Evolutionary conservation across 2,329 filamentous ascomycete species (phyloP).

Genomic region (Tolypocladium amazonense): DNA sequence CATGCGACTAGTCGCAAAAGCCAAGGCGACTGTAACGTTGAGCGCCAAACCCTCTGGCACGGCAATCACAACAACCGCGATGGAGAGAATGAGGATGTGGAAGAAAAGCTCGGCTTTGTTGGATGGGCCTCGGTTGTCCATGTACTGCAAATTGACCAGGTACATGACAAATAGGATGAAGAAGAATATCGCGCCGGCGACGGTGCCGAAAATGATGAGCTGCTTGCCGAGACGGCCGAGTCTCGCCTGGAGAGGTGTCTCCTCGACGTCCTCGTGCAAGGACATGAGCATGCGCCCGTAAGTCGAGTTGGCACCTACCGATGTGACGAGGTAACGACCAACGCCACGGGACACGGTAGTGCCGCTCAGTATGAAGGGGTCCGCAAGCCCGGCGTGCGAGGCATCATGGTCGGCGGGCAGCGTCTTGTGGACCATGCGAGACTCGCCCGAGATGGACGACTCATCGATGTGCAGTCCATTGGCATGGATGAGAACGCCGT

Average conservation of each 20-base stretch:
- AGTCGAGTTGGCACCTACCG: constrained; percentile 62
- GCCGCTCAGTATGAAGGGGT: constrained; percentile 74
- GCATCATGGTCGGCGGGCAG: constrained; percentile 47
- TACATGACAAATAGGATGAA: constrained; percentile 29
- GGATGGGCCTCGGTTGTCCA: constrained; percentile 28
- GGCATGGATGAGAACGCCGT: constrained; percentile 54
- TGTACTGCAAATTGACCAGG: constrained; percentile 18
- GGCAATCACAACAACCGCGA: constrained; percentile 49
- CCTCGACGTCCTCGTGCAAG: constrained; percentile 63
- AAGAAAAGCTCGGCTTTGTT: constrained; percentile 47
- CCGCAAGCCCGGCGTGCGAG: constrained; percentile 40
- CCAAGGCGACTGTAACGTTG: constrained; percentile 50
- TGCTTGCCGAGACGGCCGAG: constrained; percentile 69
- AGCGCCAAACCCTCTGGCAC: constrained; percentile 51
- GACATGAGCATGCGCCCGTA: constrained; percentile 74
- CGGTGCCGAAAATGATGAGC: constrained; percentile 39
- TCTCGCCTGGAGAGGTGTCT: constrained; percentile 69
- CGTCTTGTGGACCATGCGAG: constrained; percentile 59
- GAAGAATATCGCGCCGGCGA: constrained; percentile 31
- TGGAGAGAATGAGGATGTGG: constrained; percentile 45
- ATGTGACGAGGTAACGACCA: constrained; percentile 65
- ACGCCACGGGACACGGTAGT: constrained; percentile 68
- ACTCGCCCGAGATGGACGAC: constrained; percentile 68
- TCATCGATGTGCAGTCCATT: constrained; percentile 54
- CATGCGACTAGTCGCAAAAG: constrained; percentile 53